Evolutionary conservation across 805 yeast genomes (phyloP).

Genomic region (Zygoascus bituminiphila): DNA sequence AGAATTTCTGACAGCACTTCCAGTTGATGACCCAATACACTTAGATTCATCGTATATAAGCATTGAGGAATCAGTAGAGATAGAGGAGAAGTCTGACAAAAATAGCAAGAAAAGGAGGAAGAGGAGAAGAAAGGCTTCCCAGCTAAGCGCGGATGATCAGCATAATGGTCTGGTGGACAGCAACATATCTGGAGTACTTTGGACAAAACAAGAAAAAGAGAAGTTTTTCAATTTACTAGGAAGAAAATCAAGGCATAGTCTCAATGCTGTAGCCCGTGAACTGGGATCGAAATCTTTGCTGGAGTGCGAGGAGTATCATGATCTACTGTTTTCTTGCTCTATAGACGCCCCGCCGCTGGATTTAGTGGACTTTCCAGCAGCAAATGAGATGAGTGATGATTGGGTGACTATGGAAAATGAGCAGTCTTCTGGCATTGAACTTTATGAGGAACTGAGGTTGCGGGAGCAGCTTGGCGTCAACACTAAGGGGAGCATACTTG

Average conservation of each 20-base stretch:
- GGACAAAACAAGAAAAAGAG: conserved; percentile 21
- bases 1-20: conserved; percentile 8
- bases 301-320: conserved; percentile 22
- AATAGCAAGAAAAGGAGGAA: background rate
- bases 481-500: too few species aligned
- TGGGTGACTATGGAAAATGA: conserved; percentile 19
- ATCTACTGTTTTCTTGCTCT: conserved; percentile 8
- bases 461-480: background rate
- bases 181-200: conserved; percentile 7
- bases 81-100: background rate
- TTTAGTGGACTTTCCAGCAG: conserved; percentile 18
- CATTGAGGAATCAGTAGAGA: background rate
- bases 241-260: conserved; percentile 19
- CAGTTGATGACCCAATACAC: background rate
- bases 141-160: too few species aligned
- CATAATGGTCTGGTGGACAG: too few species aligned
- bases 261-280: conserved; percentile 16
- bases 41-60: background rate
- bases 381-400: conserved; percentile 19
- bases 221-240: conserved; percentile 19
- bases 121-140: background rate
- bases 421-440: conserved; percentile 5
- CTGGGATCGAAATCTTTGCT: conserved; percentile 18
- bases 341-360: background rate
- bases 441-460: background rate